Conservation (phyloP, 225 moss, liverwort and hornwort genomes). For the Marchantia paleacea region DNA sequence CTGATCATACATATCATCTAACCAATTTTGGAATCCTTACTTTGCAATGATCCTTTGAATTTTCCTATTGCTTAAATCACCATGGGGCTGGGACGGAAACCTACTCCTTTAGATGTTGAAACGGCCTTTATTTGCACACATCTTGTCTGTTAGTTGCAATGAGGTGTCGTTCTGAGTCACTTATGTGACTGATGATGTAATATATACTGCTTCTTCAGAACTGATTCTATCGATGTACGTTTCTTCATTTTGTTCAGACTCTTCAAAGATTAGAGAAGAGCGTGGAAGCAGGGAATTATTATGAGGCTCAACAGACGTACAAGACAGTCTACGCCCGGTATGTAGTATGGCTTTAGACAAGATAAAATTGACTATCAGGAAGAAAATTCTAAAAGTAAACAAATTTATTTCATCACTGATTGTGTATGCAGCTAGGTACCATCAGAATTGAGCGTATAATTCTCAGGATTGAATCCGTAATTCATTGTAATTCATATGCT, state of each 20-base stretch:
- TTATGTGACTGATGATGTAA: background rate
- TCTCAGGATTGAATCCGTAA: background rate
- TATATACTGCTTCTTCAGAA: background rate
- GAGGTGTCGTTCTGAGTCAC: background rate
- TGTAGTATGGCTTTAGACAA: background rate
- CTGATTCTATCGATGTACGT: too few relatives aligned
- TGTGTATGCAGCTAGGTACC: too few relatives aligned
- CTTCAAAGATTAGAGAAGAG: constrained; percentile 57
- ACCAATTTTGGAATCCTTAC: background rate
- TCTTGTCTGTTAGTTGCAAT: background rate
- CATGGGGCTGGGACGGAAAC: background rate
- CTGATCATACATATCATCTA: too few relatives aligned
- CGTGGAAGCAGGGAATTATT: constrained; percentile 77
- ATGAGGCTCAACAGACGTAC: constrained; percentile 97
- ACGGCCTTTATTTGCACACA: background rate
- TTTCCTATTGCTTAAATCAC: background rate
- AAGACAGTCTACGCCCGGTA: constrained; percentile 89
- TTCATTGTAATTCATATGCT: background rate
- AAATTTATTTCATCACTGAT: too few relatives aligned
- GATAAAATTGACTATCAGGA: background rate
- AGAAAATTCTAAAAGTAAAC: background rate
- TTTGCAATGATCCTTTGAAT: background rate
- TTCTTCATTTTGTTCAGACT: constrained; percentile 27
- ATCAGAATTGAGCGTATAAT: too few relatives aligned
- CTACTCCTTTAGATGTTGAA: background rate